phyloP scores from a whole-genome alignment of 2,329 filamentous ascomycete species.

The Aspergillus pseudoviridinutans region DNA sequence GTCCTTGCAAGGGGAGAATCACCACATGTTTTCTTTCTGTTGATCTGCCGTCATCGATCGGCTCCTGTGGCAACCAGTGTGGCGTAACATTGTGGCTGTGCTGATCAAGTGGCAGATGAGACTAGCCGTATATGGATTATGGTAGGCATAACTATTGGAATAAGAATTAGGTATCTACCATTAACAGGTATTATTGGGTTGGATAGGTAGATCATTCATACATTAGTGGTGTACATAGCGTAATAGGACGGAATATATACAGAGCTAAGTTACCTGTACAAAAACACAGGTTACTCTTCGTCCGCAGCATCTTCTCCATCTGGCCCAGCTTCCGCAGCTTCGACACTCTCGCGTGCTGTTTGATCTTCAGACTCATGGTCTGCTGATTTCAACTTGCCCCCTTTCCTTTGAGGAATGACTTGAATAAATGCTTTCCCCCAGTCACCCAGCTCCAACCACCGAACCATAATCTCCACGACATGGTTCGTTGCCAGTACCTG shows the following conservation, averaged over 20 bases:
- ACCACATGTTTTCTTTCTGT: constrained; percentile 15
- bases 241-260: not conserved
- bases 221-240: not conserved
- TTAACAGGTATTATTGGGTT: not conserved
- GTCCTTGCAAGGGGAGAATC: not conserved
- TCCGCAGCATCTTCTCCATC: constrained; percentile 8
- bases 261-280: not conserved
- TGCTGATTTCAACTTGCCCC: constrained; percentile 59
- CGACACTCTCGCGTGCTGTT: constrained; percentile 24
- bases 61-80: constrained; percentile 18
- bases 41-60: constrained; percentile 20
- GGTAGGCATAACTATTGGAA: not conserved
- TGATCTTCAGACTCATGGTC: constrained; percentile 4
- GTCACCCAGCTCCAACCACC: constrained; percentile 83
- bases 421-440: constrained; percentile 87
- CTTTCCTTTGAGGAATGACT: constrained; percentile 88
- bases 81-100: constrained; percentile 12
- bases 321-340: constrained; percentile 18
- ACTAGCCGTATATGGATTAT: constrained; percentile 1
- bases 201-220: not conserved
- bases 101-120: constrained; percentile 2
- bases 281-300: not conserved
- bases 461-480: constrained; percentile 93
- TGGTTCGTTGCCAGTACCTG: constrained; percentile 91
- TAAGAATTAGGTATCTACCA: no score